Conservation (phyloP, 192 early-diverging fungal genomes). For the Funneliformis mosseae region DNA sequence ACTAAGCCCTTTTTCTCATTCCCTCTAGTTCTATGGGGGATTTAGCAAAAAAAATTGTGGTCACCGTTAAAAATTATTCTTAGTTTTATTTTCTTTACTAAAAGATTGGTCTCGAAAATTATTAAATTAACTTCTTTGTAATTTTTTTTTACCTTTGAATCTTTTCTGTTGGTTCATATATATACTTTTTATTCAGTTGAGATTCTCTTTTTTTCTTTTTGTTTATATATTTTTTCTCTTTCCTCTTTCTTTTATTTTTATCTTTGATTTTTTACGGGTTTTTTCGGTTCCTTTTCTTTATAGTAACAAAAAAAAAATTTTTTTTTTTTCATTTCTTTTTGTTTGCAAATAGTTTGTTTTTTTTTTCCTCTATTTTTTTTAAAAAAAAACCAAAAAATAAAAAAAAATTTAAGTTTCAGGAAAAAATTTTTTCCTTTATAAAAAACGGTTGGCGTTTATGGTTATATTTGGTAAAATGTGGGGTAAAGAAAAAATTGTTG, state of each 20-base stretch:
- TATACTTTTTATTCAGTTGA: not conserved
- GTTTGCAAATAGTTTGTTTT: not conserved
- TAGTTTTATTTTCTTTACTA: not conserved
- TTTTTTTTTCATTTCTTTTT: not conserved
- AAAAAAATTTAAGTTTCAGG: no score
- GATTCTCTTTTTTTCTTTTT: not conserved
- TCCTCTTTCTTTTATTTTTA: not conserved
- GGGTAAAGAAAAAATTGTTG: not conserved
- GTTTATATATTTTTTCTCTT: not conserved
- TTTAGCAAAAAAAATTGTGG: not conserved
- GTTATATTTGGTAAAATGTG: not conserved
- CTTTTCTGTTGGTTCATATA: not conserved
- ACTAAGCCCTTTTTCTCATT: not conserved
- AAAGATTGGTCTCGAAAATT: not conserved
- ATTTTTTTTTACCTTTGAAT: not conserved
- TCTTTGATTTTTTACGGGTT: not conserved
- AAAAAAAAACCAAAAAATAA: no score
- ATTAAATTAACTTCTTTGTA: not conserved
- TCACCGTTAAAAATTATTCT: not conserved
- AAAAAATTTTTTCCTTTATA: no score
- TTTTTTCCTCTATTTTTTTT: not conserved
- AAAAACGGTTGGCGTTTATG: not conserved
- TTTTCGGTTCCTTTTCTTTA: not conserved
- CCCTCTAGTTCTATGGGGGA: not conserved
- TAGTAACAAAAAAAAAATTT: not conserved